Evolutionary conservation across 495 filamentous ascomycete species (phyloP), one percentile per base, ranked within the genome.

Genomic region (Penicillium ochrochloron): DNA sequence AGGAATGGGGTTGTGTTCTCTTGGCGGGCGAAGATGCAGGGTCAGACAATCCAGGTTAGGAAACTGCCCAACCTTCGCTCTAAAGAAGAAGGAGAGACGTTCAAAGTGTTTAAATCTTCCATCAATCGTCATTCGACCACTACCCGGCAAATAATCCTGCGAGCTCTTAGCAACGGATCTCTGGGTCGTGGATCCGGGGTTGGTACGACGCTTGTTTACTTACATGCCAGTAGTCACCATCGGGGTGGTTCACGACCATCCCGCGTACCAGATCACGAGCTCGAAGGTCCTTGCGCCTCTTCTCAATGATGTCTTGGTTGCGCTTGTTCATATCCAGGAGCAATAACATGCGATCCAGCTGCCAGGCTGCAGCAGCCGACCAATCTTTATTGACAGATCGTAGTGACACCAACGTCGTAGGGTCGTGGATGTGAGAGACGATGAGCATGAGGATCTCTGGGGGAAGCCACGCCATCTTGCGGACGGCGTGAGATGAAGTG

Each of bases 31-130:
- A 52, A 52, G 14, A 14, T 52, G 48, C 6, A 31, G 29, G 25
- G 48, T 25, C 25, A 52, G 14, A 21, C 17, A 31, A 17, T 52
- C 25, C 5, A 52, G n/a, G 27, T 29, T 52, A 15, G 23, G 48
- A n/a, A 52, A 52, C 27, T 52, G 48, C 11, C 48, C 48, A 27
- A 52, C 48, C 15, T 52, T 52, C 25, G 48, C 25, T 52, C 48
- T 52, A 7, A 52, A 5, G 15, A 17, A 52, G 25, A 52, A 52
- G 14, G 46, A 29, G 2, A 31, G 48, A 31, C 48, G 48, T 21
- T 52, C 14, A 8, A 15, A 52, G 8, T 17, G 6, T 52, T 17
- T 52, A 3, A 27, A 6, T 51, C 14, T 29, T 5, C 4, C 14
- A 8, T 31, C 25, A 21, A n/a, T n/a, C 15, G 17, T 52, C 9